Percentiles rank a stretch among this genome's conserved stretches.
Conservation (phyloP, 371 early-diverging fungal species). For the Zancudomyces culisetae region DNA sequence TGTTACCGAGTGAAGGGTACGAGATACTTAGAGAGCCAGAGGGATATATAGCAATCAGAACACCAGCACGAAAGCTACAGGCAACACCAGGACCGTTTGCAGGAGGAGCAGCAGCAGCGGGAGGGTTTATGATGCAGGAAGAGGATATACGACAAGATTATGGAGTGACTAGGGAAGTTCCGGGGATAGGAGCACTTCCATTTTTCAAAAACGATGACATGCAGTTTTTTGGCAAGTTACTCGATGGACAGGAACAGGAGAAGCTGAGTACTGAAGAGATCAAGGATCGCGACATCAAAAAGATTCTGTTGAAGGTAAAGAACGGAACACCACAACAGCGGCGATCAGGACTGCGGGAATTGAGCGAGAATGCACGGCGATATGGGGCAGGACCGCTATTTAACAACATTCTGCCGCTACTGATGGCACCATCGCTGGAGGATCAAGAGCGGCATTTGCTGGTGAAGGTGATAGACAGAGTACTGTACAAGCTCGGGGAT, state of each 20-base stretch:
- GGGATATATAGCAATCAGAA: constrained; percentile 81
- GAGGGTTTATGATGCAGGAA: constrained; percentile 73
- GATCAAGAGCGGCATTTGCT: constrained; percentile 95
- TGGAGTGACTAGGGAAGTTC: constrained; percentile 69
- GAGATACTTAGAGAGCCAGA: constrained; percentile 77
- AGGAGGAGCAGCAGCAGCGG: too few species aligned
- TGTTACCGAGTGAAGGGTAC: constrained; percentile 84
- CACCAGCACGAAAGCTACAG: constrained; percentile 83
- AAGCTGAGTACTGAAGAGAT: constrained; percentile 68
- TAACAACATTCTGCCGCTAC: constrained; percentile 82
- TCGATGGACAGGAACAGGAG: constrained; percentile 72
- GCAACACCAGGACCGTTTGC: constrained; percentile 83
- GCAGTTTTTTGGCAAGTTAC: constrained; percentile 85
- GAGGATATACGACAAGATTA: constrained; percentile 29
- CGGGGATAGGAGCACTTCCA: constrained; percentile 77
- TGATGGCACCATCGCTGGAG: constrained; percentile 92
- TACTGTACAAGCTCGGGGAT: constrained; percentile 86
- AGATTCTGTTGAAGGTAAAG: constrained; percentile 86
- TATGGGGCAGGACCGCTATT: constrained; percentile 92
- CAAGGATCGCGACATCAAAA: constrained; percentile 90
- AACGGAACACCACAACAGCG: constrained; percentile 93
- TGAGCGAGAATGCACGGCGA: constrained; percentile 88
- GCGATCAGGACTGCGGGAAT: constrained; percentile 77
- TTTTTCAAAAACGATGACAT: constrained; percentile 92
- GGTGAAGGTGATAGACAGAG: constrained; percentile 92